Percentiles rank a stretch among this genome's conserved stretches.
Evolutionary conservation across 331 rosid genomes (phyloP).

Genomic region (Saraca asoca): DNA sequence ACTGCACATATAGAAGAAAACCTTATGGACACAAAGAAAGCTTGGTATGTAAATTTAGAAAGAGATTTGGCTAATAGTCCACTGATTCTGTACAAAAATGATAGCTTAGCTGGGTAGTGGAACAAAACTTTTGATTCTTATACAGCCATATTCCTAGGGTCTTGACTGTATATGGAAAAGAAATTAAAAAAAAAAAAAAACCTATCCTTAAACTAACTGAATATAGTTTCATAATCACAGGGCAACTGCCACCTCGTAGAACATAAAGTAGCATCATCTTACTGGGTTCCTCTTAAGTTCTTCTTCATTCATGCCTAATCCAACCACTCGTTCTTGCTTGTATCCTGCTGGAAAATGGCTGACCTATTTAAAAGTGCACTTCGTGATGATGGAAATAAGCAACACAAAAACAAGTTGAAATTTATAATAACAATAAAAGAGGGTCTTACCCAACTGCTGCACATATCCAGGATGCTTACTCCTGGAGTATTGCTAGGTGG

Average conservation of each 20-base stretch:
- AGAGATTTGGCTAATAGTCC: neutral
- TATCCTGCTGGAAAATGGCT: slow-evolving; percentile 86
- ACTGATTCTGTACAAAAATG: neutral
- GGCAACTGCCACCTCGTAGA: slow-evolving; percentile 10
- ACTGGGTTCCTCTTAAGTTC: slow-evolving; percentile 78
- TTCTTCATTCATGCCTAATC: slow-evolving; percentile 81
- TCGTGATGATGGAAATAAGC: neutral
- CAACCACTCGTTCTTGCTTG: slow-evolving; percentile 76
- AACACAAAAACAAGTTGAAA: neutral
- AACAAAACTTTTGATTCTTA: neutral
- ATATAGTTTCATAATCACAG: slow-evolving; percentile 12
- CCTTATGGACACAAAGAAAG: neutral
- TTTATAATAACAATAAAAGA: slow-evolving; percentile 2
- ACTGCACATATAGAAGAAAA: neutral
- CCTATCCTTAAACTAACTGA: neutral
- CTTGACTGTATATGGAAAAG: neutral
- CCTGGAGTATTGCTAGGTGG: slow-evolving; percentile 76
- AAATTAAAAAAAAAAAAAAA: neutral
- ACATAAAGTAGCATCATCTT: slow-evolving; percentile 19
- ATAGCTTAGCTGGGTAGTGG: neutral
- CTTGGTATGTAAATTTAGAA: neutral
- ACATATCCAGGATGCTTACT: slow-evolving; percentile 71
- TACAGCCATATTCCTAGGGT: neutral
- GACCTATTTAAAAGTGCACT: slow-evolving; percentile 47
- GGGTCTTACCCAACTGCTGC: slow-evolving; percentile 79